Evolutionary conservation across 768 basidiomycete species (phyloP).

Genomic region (Boletus bicolor): DNA sequence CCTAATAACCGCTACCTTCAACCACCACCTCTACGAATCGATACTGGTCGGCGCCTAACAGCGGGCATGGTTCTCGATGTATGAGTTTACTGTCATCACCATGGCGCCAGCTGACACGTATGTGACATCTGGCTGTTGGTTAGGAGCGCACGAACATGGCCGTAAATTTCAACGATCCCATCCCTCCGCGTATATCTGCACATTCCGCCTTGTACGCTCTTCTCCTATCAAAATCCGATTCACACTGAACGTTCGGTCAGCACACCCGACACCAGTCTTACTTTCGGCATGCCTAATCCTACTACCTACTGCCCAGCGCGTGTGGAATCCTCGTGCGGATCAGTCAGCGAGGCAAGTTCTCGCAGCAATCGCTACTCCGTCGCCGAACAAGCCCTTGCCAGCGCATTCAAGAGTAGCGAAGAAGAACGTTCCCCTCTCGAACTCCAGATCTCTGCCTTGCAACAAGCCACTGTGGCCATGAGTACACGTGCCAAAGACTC

Average conservation of each 20-base stretch:
- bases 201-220: constrained; percentile 19
- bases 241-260: constrained; percentile 19
- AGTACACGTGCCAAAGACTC: constrained; percentile 45
- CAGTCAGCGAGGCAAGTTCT: constrained; percentile 24
- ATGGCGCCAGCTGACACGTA: not conserved
- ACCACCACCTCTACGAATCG: constrained; percentile 14
- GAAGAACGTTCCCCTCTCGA: constrained; percentile 38
- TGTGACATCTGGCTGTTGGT: not conserved
- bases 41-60: constrained; percentile 7
- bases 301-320: constrained; percentile 5
- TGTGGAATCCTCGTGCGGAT: constrained; percentile 27
- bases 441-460: constrained; percentile 46
- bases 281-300: constrained; percentile 18
- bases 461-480: constrained; percentile 42
- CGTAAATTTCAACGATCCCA: constrained; percentile 1
- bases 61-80: constrained; percentile 11
- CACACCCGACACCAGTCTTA: constrained; percentile 19
- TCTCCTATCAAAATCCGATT: constrained; percentile 10
- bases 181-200: constrained; percentile 2
- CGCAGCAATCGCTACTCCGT: constrained; percentile 41
- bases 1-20: constrained; percentile 3
- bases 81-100: not conserved
- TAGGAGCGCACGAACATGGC: constrained; percentile 24
- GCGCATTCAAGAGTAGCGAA: constrained; percentile 33
- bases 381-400: constrained; percentile 43